Conservation (phyloP, 345 rosid species). For the Citrus glauca region DNA sequence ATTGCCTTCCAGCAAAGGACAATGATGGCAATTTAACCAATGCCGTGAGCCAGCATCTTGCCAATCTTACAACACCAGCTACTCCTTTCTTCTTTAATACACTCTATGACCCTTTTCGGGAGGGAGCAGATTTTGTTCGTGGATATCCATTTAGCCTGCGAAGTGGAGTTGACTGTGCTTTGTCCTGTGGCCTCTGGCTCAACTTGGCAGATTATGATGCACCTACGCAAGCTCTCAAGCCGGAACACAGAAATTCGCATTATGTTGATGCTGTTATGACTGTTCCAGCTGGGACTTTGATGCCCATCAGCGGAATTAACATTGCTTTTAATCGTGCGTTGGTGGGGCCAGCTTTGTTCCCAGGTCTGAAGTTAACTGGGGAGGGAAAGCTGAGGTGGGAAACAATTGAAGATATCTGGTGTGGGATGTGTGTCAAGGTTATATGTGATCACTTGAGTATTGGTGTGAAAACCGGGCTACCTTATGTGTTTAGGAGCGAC, state of each 20-base stretch:
- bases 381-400: conserved; percentile 97
- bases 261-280: conserved; percentile 92
- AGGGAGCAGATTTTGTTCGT: conserved; percentile 95
- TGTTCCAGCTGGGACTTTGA: conserved; percentile 56
- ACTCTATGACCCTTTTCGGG: conserved; percentile 72
- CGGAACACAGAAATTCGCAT: conserved; percentile 56
- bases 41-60: conserved; percentile 74
- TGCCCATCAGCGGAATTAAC: conserved; percentile 91
- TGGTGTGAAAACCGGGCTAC: conserved; percentile 85
- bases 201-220: conserved; percentile 90
- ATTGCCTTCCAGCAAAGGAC: conserved; percentile 83
- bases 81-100: conserved; percentile 98
- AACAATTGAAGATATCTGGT: conserved; percentile 92
- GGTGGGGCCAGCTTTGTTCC: conserved; percentile 76
- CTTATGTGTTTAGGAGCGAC: conserved; percentile 90
- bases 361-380: conserved; percentile 65
- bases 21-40: conserved; percentile 56
- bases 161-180: conserved; percentile 72
- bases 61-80: conserved; percentile 71
- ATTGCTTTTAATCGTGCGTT: conserved; percentile 74
- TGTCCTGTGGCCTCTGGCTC: conserved; percentile 96
- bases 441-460: conserved; percentile 75
- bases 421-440: conserved; percentile 86
- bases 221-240: conserved; percentile 93
- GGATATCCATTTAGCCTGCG: conserved; percentile 95